Evolutionary conservation across 1,284 basidiomycete genomes (phyloP), one percentile per base, ranked within the genome.

Genomic region (Singerocomus rubriflavus): DNA sequence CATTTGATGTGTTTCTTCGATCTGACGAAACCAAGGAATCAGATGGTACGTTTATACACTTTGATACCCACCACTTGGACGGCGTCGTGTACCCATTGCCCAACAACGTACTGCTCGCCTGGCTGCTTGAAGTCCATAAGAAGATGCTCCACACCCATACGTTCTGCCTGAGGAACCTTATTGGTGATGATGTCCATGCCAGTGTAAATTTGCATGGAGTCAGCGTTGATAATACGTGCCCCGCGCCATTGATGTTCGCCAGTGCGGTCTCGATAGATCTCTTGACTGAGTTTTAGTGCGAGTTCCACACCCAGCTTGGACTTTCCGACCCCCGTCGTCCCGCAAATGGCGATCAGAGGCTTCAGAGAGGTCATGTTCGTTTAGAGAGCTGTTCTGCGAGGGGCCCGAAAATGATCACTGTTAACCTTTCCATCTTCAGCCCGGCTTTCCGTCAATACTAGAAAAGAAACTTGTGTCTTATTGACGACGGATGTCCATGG

Each of bases 161-260:
- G 85, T 69, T 99, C 94, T 29, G 77, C 72, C 13, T 72, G 56
- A 0, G 92, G 85, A 9, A 95, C 82, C 72, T 99, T 99, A 72
- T 99, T 99, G 17, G 97, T 99, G 61, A 98, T 88, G 47, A 97
- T 76, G 67, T 98, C 91, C 62, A 99, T 78, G 0, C 96, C 95
- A n/a, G 77, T 75, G 69, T 99, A 99, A 13, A 95, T 87, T 71
- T 99, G 97, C 95, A 99, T 99, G 10, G 96, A 87, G 71, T 99
- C 97, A 9, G 94, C 91, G 60, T 97, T 98, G 65, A 99, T 88
- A 57, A 98, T 79, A 62, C 85, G 79, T 13, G 85, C 86, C 14
- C 81, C 79, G 14, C 67, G 69, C 77, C 84, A 87, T 35, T 67
- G 70, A 60, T 69, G 66, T 17, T 58, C 62, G 31, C 61, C n/a